These are phyloP conservation scores for Mytilinidion resinicola DNA, from an alignment of 495 filamentous ascomycete species.

Conservation along the genomic window DNA sequence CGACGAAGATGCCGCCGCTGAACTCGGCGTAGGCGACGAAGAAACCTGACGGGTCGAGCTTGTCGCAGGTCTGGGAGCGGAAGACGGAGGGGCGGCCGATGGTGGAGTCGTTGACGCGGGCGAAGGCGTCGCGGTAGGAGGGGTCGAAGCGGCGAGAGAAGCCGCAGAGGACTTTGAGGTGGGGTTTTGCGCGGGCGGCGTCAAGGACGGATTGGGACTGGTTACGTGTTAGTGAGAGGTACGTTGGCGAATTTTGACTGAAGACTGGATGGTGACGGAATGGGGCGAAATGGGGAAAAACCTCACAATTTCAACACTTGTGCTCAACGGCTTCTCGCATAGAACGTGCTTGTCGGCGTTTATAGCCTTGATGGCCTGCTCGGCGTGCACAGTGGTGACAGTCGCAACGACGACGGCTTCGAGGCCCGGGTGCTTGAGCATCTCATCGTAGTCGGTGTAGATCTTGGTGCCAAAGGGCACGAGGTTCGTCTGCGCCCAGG, in stretches of 20 bases:
- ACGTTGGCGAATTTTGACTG: too few relatives aligned
- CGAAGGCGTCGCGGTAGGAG: slow-evolving; percentile 34
- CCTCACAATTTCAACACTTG: slow-evolving; percentile 27
- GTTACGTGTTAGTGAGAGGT: too few relatives aligned
- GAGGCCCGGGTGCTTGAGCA: slow-evolving; percentile 37
- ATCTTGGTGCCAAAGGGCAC: slow-evolving; percentile 33
- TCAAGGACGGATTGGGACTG: slow-evolving; percentile 36
- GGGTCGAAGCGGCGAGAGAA: slow-evolving; percentile 42
- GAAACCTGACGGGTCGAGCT: slow-evolving; percentile 41
- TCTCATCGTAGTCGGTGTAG: slow-evolving; percentile 38
- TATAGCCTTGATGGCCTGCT: slow-evolving; percentile 38
- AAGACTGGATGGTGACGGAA: neutral
- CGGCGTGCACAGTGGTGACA: slow-evolving; percentile 39
- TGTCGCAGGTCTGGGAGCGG: slow-evolving; percentile 44
- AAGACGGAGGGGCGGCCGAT: slow-evolving; percentile 42
- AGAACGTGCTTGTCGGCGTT: slow-evolving; percentile 37
- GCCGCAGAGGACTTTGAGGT: slow-evolving; percentile 39
- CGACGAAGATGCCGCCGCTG: slow-evolving; percentile 46
- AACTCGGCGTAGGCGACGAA: slow-evolving; percentile 42
- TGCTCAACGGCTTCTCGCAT: slow-evolving; percentile 43
- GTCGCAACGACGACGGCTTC: slow-evolving; percentile 39
- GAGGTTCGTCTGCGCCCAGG: slow-evolving; percentile 34
- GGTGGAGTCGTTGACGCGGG: slow-evolving; percentile 23
- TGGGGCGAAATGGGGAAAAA: neutral
- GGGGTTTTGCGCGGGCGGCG: slow-evolving; percentile 31